Base-by-base conservation (phyloP, 257 asterid species). In the Capsicum pubescens region DNA sequence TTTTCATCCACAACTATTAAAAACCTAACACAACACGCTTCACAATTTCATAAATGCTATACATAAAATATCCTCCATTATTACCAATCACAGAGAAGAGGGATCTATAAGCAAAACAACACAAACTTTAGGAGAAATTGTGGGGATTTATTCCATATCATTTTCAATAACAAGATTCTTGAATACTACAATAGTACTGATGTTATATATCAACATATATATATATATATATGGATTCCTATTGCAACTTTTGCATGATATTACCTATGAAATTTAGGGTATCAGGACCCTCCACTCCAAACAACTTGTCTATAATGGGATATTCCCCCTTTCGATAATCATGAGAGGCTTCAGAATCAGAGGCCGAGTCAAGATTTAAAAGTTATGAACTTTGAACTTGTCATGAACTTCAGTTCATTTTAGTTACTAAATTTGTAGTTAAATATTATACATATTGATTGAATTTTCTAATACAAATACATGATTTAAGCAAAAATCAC, bases 81-180 rank as follows among this genome's bases (percentile, higher is more conserved):
- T 77, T 67, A 76, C 89, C 86, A 82, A 87, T 90, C 59, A 84
- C 80, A 86, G 35, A 81, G 81, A 36, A 76, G 21, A 9, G 5
- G 44, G 44, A 39, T 3, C 44, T 39, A 4, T 39, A 39, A 39
- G 44, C 46, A 13, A 74, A 77, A 52, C 61, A 21, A 26, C 5
- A 76, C 63, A 52, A 21, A 26, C 19, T 77, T 77, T 14, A 71
- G 59, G 16, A 13, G 57, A 8, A 59, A 83, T 17, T 63, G 68
- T 17, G 56, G 64, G 83, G 80, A 80, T 79, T 74, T 56, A 77
- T 80, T 42, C 81, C 71, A 71, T 77, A 48, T 11, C 85, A 78
- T 59, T 57, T 39, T 85, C 82, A 84, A 80, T 85, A 87, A 89
- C 87, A 87, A 85, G 88, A 87, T 86, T 86, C 90, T 89, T 67